Evolutionary conservation across 257 asterid species (phyloP).

Genomic region (Echium plantagineum): DNA sequence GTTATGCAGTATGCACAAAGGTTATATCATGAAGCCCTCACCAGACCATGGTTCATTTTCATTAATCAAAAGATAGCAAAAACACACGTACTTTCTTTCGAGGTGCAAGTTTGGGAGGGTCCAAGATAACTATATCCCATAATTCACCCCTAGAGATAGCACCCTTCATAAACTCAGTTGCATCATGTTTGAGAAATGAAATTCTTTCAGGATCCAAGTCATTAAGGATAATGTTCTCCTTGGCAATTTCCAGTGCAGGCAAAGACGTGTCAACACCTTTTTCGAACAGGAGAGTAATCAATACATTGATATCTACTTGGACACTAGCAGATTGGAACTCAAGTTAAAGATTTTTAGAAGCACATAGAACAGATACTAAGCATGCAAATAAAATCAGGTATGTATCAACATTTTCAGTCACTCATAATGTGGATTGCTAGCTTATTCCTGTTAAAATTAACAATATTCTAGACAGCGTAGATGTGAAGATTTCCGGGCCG

Average conservation of each 20-base stretch:
- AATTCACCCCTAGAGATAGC: constrained; percentile 57
- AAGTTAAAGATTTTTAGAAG: background rate
- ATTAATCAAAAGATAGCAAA: background rate
- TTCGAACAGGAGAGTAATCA: constrained; percentile 16
- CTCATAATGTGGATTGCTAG: background rate
- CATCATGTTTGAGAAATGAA: constrained; percentile 67
- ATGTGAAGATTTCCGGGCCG: background rate
- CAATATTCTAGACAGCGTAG: background rate
- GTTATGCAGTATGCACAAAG: background rate
- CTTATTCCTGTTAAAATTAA: background rate
- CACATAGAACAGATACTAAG: background rate
- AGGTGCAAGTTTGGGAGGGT: constrained; percentile 94
- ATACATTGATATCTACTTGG: constrained; percentile 4
- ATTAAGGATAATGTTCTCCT: constrained; percentile 51
- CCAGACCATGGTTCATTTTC: too few relatives aligned
- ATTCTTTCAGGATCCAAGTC: constrained; percentile 39
- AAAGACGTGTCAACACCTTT: constrained; percentile 84
- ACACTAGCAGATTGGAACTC: background rate
- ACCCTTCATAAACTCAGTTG: constrained; percentile 63
- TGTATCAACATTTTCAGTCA: background rate
- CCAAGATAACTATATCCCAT: constrained; percentile 84
- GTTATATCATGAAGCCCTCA: too few relatives aligned
- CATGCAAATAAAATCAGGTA: background rate
- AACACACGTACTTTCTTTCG: constrained; percentile 43
- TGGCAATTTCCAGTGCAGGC: constrained; percentile 76